These are phyloP conservation scores for Lachancea sp. DNA, from an alignment of 805 yeast genomes.

Conservation along the genomic window DNA sequence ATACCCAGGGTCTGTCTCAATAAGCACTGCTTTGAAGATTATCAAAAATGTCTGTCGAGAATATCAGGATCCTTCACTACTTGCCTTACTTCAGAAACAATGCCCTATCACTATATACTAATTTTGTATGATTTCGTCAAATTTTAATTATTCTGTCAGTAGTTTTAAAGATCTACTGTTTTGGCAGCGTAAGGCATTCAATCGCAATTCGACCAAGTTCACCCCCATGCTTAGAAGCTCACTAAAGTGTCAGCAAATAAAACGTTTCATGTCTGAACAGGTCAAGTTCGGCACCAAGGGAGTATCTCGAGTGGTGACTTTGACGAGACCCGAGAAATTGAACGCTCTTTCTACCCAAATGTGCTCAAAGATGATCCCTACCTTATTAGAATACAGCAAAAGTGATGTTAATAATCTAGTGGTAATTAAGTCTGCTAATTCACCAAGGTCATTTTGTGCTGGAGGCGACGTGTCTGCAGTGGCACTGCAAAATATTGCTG, in stretches of 20 bases:
- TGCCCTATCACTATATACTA: no score
- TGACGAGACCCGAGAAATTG: conserved; percentile 76
- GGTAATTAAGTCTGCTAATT: conserved; percentile 46
- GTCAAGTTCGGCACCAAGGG: conserved; percentile 25
- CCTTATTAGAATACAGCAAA: conserved; percentile 70
- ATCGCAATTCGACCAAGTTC: neutral
- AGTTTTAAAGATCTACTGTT: no score
- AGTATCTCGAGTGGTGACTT: conserved; percentile 63
- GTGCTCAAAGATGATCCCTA: conserved; percentile 65
- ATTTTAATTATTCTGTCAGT: no score
- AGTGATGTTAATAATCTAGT: conserved; percentile 58
- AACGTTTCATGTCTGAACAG: conserved; percentile 11
- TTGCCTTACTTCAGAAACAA: no score
- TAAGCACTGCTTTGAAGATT: no score
- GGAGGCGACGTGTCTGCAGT: conserved; percentile 93
- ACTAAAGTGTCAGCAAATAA: conserved; percentile 5
- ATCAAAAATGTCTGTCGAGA: no score
- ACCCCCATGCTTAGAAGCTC: conserved; percentile 7
- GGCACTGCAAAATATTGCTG: conserved; percentile 51
- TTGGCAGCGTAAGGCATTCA: no score
- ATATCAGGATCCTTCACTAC: no score
- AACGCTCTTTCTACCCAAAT: conserved; percentile 77
- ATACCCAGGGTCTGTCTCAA: no score
- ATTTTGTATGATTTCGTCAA: no score
- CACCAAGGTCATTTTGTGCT: conserved; percentile 79